phyloP scores from a whole-genome alignment of 768 basidiomycete genomes.

The Leucocoprinus birnbaumii region DNA sequence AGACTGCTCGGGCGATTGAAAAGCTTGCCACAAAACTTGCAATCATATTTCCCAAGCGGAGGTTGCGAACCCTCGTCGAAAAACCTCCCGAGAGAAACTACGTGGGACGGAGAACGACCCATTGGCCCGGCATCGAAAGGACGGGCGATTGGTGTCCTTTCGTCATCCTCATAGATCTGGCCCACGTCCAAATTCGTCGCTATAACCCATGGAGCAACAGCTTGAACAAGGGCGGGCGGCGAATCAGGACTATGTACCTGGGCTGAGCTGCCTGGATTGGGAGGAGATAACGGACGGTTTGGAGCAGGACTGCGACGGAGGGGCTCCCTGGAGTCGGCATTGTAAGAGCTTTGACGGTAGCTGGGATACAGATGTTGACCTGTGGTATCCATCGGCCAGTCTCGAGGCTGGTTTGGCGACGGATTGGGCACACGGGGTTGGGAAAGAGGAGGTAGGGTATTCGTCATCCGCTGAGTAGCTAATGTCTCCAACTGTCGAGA shows the following conservation, averaged over 20 bases:
- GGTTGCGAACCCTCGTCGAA: constrained; percentile 7
- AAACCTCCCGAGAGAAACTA: constrained; percentile 6
- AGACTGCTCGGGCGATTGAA: constrained; percentile 84
- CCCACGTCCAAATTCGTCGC: constrained; percentile 21
- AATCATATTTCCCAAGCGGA: constrained; percentile 62
- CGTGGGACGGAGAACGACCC: constrained; percentile 4
- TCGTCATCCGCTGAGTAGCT: not conserved
- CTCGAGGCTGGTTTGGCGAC: not conserved
- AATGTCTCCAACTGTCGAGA: not conserved
- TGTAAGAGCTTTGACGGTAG: not conserved
- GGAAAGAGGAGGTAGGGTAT: not conserved
- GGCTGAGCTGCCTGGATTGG: not conserved
- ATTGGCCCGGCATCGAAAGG: constrained; percentile 8
- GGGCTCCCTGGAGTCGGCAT: not conserved
- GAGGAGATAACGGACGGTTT: not conserved
- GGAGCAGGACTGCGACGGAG: not conserved
- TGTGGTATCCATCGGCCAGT: not conserved
- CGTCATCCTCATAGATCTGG: constrained; percentile 28
- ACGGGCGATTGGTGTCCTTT: constrained; percentile 32
- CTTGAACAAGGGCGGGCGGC: constrained; percentile 15
- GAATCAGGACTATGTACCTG: constrained; percentile 11
- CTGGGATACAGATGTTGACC: not conserved
- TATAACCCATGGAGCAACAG: constrained; percentile 21
- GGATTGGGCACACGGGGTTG: constrained; percentile 7
- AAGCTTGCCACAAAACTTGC: constrained; percentile 74